Evolutionary conservation across 345 rosid genomes (phyloP), one percentile per base, ranked within the genome.

Genomic region (Gossypium anomalum): DNA sequence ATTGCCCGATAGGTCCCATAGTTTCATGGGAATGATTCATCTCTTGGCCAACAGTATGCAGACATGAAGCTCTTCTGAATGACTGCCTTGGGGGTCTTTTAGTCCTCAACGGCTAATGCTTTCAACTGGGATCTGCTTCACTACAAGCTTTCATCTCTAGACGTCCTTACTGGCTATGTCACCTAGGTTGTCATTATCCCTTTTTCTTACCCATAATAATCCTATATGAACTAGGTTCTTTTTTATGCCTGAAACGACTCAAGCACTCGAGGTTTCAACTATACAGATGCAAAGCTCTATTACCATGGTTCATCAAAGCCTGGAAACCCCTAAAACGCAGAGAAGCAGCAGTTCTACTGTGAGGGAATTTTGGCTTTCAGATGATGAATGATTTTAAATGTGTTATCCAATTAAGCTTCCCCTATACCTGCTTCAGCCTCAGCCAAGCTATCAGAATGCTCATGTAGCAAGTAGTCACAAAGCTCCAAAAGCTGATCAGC

Each of bases 401-500:
- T 52, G 7, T 29, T 16, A 63, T 47, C 3, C 60, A 56, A 69
- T 78, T 70, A 83, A 61, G 53, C 23, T 38, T 73, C 84, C 56
- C 79, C 82, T 60, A 89, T 90, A 55, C 94, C 89, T 19, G 83
- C 81, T 85, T 93, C 98, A 75, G 96, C 96, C 81, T 89, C 93
- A 1, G 58, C 25, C 81, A 90, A 76, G 76, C 78, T 83, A 29
- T 81, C 76, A 53, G 17, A 66, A 72, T 85, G 29, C 71, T 88
- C 84, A 3, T 82, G 78, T 49, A 93, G 38, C 88, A 95, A 79
- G 85, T 86, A 89, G 78, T 95, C 98, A 80, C 97, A 95, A 7
- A 95, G 73, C 84, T 95, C 97, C 77, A 95, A 75, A 43, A 95
- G 91, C 89, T 93, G 98, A 90, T 95, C 99, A 7, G 97, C 99